Evolutionary conservation across 23 red algal species (phyloP), one percentile per base, ranked within the genome.

Genomic region (Gracilariopsis chorda): DNA sequence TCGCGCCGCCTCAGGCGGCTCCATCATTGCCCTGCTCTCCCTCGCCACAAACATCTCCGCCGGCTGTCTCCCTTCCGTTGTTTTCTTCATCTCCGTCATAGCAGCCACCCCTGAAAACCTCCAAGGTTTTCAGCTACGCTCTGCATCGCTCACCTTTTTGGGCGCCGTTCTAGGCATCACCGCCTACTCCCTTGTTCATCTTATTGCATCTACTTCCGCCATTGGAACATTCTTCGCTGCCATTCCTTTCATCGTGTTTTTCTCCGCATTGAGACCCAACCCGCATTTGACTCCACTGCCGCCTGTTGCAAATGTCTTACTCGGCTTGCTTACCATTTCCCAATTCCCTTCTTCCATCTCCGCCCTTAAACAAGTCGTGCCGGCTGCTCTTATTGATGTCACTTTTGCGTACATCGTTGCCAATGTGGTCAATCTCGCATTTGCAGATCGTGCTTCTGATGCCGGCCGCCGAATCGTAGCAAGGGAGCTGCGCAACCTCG

Each of bases 251-350:
- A 78, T 94, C 43, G 49, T 77, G 23, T 61, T 78, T 67, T 85
- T 86, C 59, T 70, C 91, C 59, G 52, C 82, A 41, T 52, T 94
- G 49, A 80, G 91, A 43, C n/a, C 91, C 6, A 81, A 94, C n/a
- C 46, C 46, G 14, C 17, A 44, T 23, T 53, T 94, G 27, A 71
- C 65, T 3, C 91, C 91, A n/a, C 39, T 94, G 51, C 91, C 91
- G 32, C 49, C 80, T 13, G 73, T 94, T 49, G 80, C 80, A 25
- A 84, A 86, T 39, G 82, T 79, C 23, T 47, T 87, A 17, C 56
- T 86, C 21, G 91, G 91, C 10, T 78, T 94, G 41, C 67, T 94
- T 23, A 64, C 83, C 25, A 94, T 94, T 43, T 86, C 80, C 45
- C 71, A 55, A 7, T 46, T 90, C 9, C 49, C 64, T 8, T 28